Conservation (phyloP, 192 early-diverging fungal genomes). For the Backusella westeae region DNA sequence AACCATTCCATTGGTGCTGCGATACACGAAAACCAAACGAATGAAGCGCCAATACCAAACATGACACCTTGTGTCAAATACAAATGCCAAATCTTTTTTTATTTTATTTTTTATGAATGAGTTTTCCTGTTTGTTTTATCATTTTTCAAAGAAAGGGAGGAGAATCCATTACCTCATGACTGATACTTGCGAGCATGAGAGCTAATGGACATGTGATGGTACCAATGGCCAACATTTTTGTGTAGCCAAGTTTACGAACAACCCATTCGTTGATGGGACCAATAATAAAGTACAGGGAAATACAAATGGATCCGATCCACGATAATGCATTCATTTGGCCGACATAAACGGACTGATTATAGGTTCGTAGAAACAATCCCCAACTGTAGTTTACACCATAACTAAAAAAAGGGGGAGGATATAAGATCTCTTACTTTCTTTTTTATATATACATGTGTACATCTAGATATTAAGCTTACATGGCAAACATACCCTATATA, state of each 20-base stretch:
- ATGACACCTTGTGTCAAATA: conserved; percentile 58
- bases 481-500: conserved; percentile 29
- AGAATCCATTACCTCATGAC: neutral
- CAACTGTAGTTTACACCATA: conserved; percentile 50
- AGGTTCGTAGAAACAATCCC: conserved; percentile 47
- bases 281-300: conserved; percentile 40
- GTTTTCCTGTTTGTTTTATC: neutral
- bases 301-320: conserved; percentile 48
- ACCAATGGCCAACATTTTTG: conserved; percentile 46
- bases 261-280: conserved; percentile 37
- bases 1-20: conserved; percentile 56
- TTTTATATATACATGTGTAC: neutral
- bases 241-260: conserved; percentile 48
- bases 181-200: conserved; percentile 46
- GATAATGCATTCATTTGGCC: conserved; percentile 41
- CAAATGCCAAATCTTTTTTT: conserved; percentile 65
- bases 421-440: too few relatives aligned
- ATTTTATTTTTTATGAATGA: neutral
- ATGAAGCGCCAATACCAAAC: conserved; percentile 47
- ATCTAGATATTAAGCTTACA: conserved; percentile 14
- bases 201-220: conserved; percentile 41
- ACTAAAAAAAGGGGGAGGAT: conserved; percentile 11
- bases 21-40: conserved; percentile 22
- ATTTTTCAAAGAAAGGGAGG: conserved; percentile 20
- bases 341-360: conserved; percentile 37